Percentiles rank a stretch among this genome's conserved stretches.
Evolutionary conservation across 768 basidiomycete species (phyloP).

Genomic region (Russula foetens): DNA sequence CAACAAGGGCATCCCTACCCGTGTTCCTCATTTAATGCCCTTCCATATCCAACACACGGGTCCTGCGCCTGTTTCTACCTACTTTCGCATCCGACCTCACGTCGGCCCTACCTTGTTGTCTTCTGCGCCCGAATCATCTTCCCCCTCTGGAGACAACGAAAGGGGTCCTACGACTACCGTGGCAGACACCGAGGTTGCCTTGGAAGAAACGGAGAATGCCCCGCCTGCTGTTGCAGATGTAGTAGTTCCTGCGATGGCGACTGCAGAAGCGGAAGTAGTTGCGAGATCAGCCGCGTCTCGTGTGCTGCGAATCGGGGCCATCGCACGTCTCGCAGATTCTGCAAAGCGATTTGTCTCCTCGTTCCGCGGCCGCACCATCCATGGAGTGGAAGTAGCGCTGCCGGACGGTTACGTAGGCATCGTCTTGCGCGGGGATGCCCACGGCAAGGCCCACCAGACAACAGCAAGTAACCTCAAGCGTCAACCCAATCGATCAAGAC

Average conservation of each 20-base stretch:
- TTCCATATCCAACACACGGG: conserved; percentile 70
- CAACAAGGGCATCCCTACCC: neutral
- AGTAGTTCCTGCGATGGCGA: neutral
- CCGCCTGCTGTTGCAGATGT: neutral
- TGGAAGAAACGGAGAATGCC: neutral
- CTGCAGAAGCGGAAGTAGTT: neutral
- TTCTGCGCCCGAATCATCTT: conserved; percentile 7
- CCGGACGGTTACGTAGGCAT: conserved; percentile 65
- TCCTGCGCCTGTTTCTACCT: conserved; percentile 64
- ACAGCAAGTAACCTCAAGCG: conserved; percentile 25
- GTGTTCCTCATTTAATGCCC: conserved; percentile 65
- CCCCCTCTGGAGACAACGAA: neutral
- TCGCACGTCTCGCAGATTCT: conserved; percentile 4
- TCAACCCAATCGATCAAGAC: conserved; percentile 17
- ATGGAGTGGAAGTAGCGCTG: conserved; percentile 52
- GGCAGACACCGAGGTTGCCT: neutral
- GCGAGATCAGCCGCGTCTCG: neutral
- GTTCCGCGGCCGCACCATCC: conserved; percentile 70
- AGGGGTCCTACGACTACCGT: neutral
- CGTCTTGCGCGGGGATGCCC: conserved; percentile 38
- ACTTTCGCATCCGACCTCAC: conserved; percentile 46
- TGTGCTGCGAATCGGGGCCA: neutral
- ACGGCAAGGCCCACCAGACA: conserved; percentile 4
- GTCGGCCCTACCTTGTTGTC: conserved; percentile 12
- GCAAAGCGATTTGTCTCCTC: conserved; percentile 46